Conservation (phyloP, 208 protist genomes). For the Herpetomonas muscarum region DNA sequence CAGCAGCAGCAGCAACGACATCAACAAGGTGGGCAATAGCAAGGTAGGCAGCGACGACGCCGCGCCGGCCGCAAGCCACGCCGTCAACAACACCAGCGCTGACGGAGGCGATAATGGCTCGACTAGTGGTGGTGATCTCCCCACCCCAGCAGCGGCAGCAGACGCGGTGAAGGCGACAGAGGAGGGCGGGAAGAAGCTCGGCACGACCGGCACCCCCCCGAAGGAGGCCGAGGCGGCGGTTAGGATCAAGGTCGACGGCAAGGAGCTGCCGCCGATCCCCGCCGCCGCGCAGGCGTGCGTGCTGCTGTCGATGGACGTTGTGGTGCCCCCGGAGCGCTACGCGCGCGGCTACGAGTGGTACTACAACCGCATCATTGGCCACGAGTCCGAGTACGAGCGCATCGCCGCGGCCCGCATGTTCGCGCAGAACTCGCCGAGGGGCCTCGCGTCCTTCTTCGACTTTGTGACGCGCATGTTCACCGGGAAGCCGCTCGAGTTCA, state of each 20-base stretch:
- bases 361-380: slow-evolving; percentile 68
- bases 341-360: slow-evolving; percentile 68
- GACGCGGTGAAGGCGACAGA: background rate
- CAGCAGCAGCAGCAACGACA: too few species aligned
- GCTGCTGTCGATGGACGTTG: slow-evolving; percentile 62
- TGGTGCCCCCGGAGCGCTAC: slow-evolving; percentile 68
- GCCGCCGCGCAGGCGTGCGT: slow-evolving; percentile 45
- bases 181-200: slow-evolving; percentile 3
- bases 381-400: slow-evolving; percentile 71
- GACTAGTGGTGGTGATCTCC: too few species aligned
- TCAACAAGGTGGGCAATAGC: too few species aligned
- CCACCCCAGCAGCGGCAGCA: too few species aligned
- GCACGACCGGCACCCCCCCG: too few species aligned
- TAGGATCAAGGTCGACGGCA: slow-evolving; percentile 33
- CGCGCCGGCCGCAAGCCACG: too few species aligned
- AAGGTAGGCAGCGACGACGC: too few species aligned
- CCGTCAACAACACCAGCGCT: too few species aligned
- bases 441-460: slow-evolving; percentile 41
- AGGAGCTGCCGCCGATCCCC: slow-evolving; percentile 35
- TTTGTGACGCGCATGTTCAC: slow-evolving; percentile 71
- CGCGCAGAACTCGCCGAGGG: slow-evolving; percentile 40
- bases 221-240: slow-evolving; percentile 9
- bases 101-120: too few species aligned
- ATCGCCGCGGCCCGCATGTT: slow-evolving; percentile 66
- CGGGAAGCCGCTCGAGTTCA: slow-evolving; percentile 50